phyloP scores from a whole-genome alignment of 805 yeast genomes.

The Hanseniaspora pseudoguilliermondii region DNA sequence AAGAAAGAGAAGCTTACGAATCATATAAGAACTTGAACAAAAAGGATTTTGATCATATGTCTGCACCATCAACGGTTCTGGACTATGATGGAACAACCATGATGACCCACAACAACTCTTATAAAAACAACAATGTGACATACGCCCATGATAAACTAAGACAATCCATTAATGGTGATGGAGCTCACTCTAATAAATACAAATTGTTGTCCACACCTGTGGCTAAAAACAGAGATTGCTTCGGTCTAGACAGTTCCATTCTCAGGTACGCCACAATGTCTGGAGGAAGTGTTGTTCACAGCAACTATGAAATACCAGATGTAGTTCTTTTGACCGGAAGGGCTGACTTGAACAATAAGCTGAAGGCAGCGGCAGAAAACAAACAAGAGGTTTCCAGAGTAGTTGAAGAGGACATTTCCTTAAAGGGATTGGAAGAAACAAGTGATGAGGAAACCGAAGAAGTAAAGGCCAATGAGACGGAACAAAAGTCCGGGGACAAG shows the following conservation, averaged over 20 bases:
- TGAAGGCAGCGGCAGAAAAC: background rate
- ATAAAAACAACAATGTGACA: conserved; percentile 6
- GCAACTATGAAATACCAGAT: conserved; percentile 10
- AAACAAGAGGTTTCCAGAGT: background rate
- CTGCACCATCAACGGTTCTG: conserved; percentile 5
- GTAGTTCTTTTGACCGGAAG: conserved; percentile 5
- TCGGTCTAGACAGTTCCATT: conserved; percentile 13
- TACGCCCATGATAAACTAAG: background rate
- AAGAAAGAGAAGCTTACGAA: background rate
- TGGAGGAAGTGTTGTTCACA: conserved; percentile 7
- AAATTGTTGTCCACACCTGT: conserved; percentile 9
- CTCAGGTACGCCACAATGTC: conserved; percentile 13
- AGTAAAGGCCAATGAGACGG: background rate
- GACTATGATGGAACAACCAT: conserved; percentile 12
- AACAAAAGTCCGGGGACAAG: background rate
- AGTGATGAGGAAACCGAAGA: conserved; percentile 6
- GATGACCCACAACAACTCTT: background rate
- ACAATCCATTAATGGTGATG: background rate
- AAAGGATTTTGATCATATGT: background rate
- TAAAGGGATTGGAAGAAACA: conserved; percentile 11
- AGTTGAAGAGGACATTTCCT: conserved; percentile 7
- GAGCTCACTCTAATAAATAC: background rate
- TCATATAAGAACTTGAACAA: background rate
- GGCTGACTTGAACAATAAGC: background rate
- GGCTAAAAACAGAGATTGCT: conserved; percentile 7